Conservation (phyloP, 305 asterid genomes). For the Coffea humblotiana region DNA sequence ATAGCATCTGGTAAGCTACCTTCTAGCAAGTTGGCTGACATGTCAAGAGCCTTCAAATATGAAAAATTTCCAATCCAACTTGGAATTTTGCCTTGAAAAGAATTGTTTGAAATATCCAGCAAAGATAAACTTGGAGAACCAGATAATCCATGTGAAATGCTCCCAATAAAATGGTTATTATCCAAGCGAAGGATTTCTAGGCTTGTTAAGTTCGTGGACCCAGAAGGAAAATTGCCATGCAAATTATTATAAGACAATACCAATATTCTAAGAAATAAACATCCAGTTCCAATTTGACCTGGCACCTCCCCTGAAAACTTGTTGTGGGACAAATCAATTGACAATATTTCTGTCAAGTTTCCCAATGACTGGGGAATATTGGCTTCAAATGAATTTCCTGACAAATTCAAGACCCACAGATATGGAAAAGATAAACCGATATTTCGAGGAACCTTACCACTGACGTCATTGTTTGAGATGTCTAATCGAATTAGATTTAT, state of each 20-base stretch:
- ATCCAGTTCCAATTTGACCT: neutral
- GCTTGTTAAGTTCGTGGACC: neutral
- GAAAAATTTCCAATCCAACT: conserved; percentile 21
- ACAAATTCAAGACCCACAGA: conserved; percentile 4
- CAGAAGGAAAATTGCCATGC: conserved; percentile 11
- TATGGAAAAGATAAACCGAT: conserved; percentile 10
- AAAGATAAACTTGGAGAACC: neutral
- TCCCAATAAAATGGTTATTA: conserved; percentile 13
- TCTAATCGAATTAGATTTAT: neutral
- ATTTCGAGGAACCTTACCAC: conserved; percentile 9
- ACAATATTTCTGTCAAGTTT: conserved; percentile 6
- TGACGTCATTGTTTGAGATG: conserved; percentile 7
- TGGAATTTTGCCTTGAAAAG: conserved; percentile 13
- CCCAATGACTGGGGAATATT: conserved; percentile 9
- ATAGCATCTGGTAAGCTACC: conserved; percentile 9
- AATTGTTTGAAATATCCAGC: conserved; percentile 22
- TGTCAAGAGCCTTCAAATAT: conserved; percentile 8
- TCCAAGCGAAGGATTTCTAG: conserved; percentile 10
- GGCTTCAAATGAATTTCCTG: conserved; percentile 13
- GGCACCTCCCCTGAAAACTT: conserved; percentile 10
- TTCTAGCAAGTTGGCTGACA: conserved; percentile 10
- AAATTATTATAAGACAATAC: conserved; percentile 13
- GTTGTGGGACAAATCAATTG: too few species aligned
- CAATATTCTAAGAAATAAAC: neutral
- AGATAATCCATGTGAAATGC: conserved; percentile 7